Percentiles rank a stretch among this genome's conserved stretches.
Conservation (phyloP, 2,329 filamentous ascomycete species). For the Berkeleyomyces basicola region DNA sequence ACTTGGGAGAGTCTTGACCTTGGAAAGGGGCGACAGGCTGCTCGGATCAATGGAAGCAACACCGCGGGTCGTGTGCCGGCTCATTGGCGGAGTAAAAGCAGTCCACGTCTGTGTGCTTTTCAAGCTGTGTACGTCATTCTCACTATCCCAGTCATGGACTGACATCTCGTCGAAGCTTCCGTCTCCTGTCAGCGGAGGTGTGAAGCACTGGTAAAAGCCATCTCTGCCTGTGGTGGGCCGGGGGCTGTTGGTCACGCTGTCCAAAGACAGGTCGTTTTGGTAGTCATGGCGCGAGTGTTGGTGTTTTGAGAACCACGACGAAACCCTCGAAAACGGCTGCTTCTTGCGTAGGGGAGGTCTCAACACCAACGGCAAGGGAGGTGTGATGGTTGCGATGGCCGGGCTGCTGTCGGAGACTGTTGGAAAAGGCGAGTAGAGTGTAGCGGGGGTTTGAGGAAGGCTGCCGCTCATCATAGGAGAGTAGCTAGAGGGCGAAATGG, state of each 20-base stretch:
- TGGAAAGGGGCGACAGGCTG: background rate
- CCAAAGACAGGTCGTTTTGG: constrained; percentile 23
- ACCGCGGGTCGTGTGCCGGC: background rate
- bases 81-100: background rate
- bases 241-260: constrained; percentile 35
- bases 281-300: constrained; percentile 17
- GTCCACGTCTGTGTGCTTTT: background rate
- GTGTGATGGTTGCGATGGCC: constrained; percentile 26
- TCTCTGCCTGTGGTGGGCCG: constrained; percentile 33
- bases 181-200: background rate
- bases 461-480: constrained; percentile 2
- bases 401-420: constrained; percentile 6
- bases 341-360: constrained; percentile 47
- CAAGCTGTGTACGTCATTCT: background rate
- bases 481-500: background rate
- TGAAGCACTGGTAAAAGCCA: constrained; percentile 42
- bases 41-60: background rate
- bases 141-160: background rate
- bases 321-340: constrained; percentile 48
- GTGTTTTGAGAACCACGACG: constrained; percentile 37
- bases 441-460: background rate
- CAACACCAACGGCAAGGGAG: constrained; percentile 40
- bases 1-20: background rate
- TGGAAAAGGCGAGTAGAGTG: constrained; percentile 12
- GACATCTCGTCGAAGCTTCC: background rate